Percentiles rank a stretch among this genome's conserved stretches.
phyloP scores from a whole-genome alignment of 768 basidiomycete species.

The Dictyophora rubrovolvata region DNA sequence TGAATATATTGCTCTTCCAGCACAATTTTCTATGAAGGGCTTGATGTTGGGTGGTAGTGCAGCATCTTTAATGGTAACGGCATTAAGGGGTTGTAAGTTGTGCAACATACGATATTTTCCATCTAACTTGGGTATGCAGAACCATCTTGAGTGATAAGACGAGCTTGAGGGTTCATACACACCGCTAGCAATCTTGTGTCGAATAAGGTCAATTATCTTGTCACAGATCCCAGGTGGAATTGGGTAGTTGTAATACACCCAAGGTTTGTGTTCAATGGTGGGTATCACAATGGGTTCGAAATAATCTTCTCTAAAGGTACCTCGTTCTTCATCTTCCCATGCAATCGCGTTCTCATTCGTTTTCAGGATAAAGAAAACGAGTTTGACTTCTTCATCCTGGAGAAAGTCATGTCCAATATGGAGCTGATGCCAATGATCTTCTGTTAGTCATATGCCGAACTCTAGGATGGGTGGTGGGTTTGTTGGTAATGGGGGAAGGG shows the following conservation, averaged over 20 bases:
- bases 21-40: slow-evolving; percentile 22
- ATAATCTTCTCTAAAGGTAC: slow-evolving; percentile 18
- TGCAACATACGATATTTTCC: slow-evolving; percentile 27
- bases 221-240: slow-evolving; percentile 25
- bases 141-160: slow-evolving; percentile 28
- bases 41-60: slow-evolving; percentile 24
- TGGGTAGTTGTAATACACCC: slow-evolving; percentile 24
- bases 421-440: slow-evolving; percentile 9
- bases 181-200: slow-evolving; percentile 25
- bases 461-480: slow-evolving; percentile 10
- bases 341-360: slow-evolving; percentile 10
- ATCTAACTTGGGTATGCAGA: slow-evolving; percentile 31
- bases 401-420: slow-evolving; percentile 21
- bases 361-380: slow-evolving; percentile 26
- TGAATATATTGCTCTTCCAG: slow-evolving; percentile 14
- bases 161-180: slow-evolving; percentile 28
- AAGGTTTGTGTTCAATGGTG: slow-evolving; percentile 27
- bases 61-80: slow-evolving; percentile 29
- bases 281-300: slow-evolving; percentile 24
- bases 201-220: slow-evolving; percentile 22
- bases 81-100: slow-evolving; percentile 28
- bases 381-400: slow-evolving; percentile 20
- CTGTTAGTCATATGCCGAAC: slow-evolving; percentile 10
- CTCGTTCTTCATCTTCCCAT: slow-evolving; percentile 14
- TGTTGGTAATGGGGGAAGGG: slow-evolving; percentile 10